Evolutionary conservation across 257 asterid species (phyloP), one percentile per base, ranked within the genome.

Genomic region (Rehmannia glutinosa): DNA sequence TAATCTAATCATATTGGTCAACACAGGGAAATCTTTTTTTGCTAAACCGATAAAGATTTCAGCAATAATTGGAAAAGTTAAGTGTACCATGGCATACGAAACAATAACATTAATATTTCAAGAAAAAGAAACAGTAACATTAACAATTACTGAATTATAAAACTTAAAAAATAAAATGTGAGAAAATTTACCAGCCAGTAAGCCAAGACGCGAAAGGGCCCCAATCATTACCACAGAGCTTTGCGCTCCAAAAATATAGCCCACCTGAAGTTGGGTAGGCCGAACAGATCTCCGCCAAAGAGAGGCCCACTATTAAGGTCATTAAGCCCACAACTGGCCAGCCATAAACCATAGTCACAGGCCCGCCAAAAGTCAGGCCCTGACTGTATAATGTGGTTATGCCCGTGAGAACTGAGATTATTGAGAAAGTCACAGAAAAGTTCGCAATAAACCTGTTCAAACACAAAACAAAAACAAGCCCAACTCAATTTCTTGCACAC

Each of bases 221-320:
- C 73, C 77, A 76, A 1, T 66, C 21, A 3, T 65, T 56, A 1
- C 78, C 86, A 36, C 83, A 78, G 1, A 87, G 78, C 43, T 68
- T 84, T 0, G 89, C 83, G 16, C 89, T 83, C 95, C 84, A 83
- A 52, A 75, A 87, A 19, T 81, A 88, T 4, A 78, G 90, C 65
- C 88, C 90, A 52, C 77, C 95, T 1, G 88, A 77, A 8, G 88
- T 83, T 69, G 95, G 95, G 66, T 78, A 87, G 30, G 95, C 92
- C 1, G 92, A 87, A 61, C 86, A 81, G 69, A 85, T 82, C 83
- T 81, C 87, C 27, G 85, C 80, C 85, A 83, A 56, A 2, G 91
- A 73, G 0, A 84, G 68, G 73, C 91, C 95, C 58, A 83, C 85
- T 0, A 23, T 11, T 16, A 75, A 64, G 12, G 87, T 81, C 66